A percentile compares a stretch with the other conserved stretches of the same genome.
These are phyloP conservation scores for Sporothrix pallida DNA, from an alignment of 2,329 filamentous ascomycete species.

Conservation along the genomic window DNA sequence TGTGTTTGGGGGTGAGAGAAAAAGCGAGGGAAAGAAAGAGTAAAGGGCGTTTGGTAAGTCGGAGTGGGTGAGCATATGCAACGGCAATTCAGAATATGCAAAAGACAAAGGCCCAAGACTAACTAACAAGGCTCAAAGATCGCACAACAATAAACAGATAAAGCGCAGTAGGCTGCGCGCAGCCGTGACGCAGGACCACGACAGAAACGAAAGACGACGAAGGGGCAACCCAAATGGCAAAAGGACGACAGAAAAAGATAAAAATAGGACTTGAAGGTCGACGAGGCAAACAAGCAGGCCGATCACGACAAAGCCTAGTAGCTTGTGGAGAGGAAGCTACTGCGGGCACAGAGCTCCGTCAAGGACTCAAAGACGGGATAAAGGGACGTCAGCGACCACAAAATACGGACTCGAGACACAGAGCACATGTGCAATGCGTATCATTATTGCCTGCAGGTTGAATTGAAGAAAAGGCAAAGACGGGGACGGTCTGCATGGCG, in stretches of 20 bases:
- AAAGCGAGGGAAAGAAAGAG: too few species aligned
- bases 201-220: not conserved
- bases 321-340: not conserved
- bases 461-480: not conserved
- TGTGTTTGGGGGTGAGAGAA: not conserved
- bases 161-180: not conserved
- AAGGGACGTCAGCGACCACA: not conserved
- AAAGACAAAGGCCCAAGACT: not conserved
- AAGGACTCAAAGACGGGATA: not conserved
- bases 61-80: not conserved
- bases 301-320: not conserved
- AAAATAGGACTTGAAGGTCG: slow-evolving; percentile 9
- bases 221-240: not conserved
- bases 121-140: not conserved
- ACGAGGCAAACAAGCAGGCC: slow-evolving; percentile 7
- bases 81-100: not conserved
- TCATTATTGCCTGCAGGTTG: not conserved
- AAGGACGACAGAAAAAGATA: not conserved
- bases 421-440: not conserved
- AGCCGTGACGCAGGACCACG: not conserved
- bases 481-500: not conserved
- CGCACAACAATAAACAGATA: not conserved
- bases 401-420: not conserved
- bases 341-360: not conserved
- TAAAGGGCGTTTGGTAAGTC: not conserved